Percentiles rank a stretch among this genome's conserved stretches.
Evolutionary conservation across 441 rosid genomes (phyloP).

Genomic region (Jatropha multifida): DNA sequence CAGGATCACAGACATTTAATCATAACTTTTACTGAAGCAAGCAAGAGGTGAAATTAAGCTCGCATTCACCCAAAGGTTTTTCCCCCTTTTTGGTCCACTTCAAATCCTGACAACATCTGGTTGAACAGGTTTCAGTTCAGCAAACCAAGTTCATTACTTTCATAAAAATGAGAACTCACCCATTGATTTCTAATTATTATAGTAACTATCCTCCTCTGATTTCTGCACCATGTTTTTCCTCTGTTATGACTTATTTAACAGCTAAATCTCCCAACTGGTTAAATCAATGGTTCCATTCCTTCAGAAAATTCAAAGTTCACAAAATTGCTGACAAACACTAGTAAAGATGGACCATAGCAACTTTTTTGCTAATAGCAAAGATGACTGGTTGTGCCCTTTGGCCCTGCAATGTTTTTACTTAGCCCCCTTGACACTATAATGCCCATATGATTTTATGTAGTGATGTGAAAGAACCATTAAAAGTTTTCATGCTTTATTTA

Average conservation of each 20-base stretch:
- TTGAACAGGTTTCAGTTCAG: not conserved
- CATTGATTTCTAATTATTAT: not conserved
- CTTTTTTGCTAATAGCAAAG: not conserved
- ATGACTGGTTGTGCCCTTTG: too few relatives aligned
- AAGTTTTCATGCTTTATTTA: too few relatives aligned
- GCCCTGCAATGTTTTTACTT: too few relatives aligned
- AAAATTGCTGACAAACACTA: not conserved
- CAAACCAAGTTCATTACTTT: not conserved
- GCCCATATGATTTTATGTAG: too few relatives aligned
- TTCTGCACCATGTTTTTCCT: not conserved
- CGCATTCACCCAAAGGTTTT: not conserved
- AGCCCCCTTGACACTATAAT: too few relatives aligned
- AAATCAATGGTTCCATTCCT: not conserved
- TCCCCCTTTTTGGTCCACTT: too few relatives aligned
- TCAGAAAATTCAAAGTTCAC: constrained; percentile 3
- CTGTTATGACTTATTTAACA: not conserved
- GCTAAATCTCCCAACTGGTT: not conserved
- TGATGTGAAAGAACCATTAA: too few relatives aligned
- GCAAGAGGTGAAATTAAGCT: not conserved
- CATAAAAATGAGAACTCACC: not conserved
- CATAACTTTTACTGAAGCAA: constrained; percentile 15
- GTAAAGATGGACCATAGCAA: not conserved
- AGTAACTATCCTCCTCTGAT: not conserved
- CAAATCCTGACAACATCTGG: not conserved
- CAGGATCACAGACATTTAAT: constrained; percentile 15